These are phyloP conservation scores for Kwoniella dejecticola DNA, from an alignment of 768 basidiomycete species.

Conservation along the genomic window DNA sequence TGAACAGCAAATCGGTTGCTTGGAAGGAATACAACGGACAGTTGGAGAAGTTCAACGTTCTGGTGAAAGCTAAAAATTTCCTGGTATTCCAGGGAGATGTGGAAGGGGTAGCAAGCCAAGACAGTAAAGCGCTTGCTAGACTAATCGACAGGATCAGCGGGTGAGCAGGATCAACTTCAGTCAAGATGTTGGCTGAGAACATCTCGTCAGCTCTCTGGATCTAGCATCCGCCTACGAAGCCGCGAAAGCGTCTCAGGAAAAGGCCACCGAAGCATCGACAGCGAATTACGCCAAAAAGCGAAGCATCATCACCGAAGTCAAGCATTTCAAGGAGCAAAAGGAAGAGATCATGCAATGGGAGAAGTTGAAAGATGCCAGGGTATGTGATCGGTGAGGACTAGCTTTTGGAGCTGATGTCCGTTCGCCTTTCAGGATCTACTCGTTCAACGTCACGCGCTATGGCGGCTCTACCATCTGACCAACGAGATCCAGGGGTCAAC, in stretches of 20 bases:
- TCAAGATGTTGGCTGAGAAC: background rate
- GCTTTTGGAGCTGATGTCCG: background rate
- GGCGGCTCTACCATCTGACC: conserved; percentile 88
- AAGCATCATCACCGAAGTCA: conserved; percentile 91
- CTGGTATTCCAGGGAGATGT: conserved; percentile 99
- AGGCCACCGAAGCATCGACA: conserved; percentile 90
- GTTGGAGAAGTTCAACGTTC: conserved; percentile 85
- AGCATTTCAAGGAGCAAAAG: conserved; percentile 96
- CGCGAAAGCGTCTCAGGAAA: conserved; percentile 81
- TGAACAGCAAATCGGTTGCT: conserved; percentile 78
- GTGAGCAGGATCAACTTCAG: conserved; percentile 34
- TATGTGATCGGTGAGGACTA: conserved; percentile 55
- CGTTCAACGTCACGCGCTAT: conserved; percentile 77
- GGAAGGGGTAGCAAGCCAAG: conserved; percentile 94
- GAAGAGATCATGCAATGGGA: conserved; percentile 88
- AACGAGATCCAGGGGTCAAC: conserved; percentile 74
- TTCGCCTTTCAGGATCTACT: conserved; percentile 70
- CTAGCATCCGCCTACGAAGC: conserved; percentile 84
- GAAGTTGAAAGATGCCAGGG: conserved; percentile 70
- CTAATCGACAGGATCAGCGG: conserved; percentile 96
- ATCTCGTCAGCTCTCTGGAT: conserved; percentile 68
- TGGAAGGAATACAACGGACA: conserved; percentile 87
- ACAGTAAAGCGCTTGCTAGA: conserved; percentile 79
- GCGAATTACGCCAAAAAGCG: conserved; percentile 92
- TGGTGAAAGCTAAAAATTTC: conserved; percentile 99